Percentiles rank a stretch among this genome's conserved stretches.
Evolutionary conservation across 2,329 filamentous ascomycete genomes (phyloP).

Genomic region (Pezicula neosporulosa): DNA sequence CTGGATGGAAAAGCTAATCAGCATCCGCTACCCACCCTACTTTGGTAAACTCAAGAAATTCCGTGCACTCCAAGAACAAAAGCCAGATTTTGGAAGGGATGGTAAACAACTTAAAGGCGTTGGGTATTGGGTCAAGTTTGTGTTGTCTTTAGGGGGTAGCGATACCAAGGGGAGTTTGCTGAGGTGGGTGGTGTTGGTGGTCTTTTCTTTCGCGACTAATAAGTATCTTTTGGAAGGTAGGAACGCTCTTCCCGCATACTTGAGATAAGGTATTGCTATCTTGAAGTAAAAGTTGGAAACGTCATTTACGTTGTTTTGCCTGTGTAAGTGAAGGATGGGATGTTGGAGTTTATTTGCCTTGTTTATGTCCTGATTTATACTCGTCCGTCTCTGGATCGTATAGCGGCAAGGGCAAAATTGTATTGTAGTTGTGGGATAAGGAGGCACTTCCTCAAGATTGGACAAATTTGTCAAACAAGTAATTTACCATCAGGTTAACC

Average conservation of each 20-base stretch:
- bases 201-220: slow-evolving; percentile 21
- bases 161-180: slow-evolving; percentile 46
- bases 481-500: no score
- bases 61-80: slow-evolving; percentile 37
- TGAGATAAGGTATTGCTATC: neutral
- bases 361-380: no score
- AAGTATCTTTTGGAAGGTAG: slow-evolving; percentile 3
- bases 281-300: no score
- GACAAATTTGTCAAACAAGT: no score
- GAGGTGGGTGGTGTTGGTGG: slow-evolving; percentile 46
- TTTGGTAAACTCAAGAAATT: slow-evolving; percentile 38
- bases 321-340: no score
- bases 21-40: slow-evolving; percentile 66
- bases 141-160: slow-evolving; percentile 49
- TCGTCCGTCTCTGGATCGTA: no score
- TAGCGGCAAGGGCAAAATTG: no score
- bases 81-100: slow-evolving; percentile 60
- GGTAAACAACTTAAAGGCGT: slow-evolving; percentile 49
- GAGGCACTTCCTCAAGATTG: no score
- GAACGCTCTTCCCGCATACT: neutral
- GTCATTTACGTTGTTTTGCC: no score
- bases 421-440: no score
- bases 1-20: slow-evolving; percentile 66
- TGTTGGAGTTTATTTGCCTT: no score
- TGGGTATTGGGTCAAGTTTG: slow-evolving; percentile 49